Conservation (phyloP, 2,329 filamentous ascomycete genomes). For the Ceratocystis diversiconidia region DNA sequence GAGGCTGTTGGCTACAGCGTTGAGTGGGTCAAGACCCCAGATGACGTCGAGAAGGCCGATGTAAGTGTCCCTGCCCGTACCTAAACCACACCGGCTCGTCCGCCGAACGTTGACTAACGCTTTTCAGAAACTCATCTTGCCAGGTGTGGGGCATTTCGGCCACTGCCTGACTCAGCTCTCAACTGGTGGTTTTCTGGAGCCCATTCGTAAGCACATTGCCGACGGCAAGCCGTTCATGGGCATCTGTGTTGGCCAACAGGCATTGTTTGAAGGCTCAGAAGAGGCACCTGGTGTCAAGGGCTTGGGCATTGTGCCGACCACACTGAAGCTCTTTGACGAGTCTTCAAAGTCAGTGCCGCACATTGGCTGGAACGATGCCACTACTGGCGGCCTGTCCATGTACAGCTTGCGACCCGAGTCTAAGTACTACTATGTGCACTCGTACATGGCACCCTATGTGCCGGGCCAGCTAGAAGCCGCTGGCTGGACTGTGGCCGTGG, state of each 20-base stretch:
- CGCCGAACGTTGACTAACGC: slow-evolving; percentile 13
- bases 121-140: slow-evolving; percentile 73
- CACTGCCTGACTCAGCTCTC: slow-evolving; percentile 82
- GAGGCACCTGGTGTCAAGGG: slow-evolving; percentile 62
- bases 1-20: slow-evolving; percentile 89
- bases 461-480: slow-evolving; percentile 59
- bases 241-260: slow-evolving; percentile 90
- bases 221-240: slow-evolving; percentile 96
- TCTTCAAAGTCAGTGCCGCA: slow-evolving; percentile 82
- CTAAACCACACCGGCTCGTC: background rate
- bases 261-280: slow-evolving; percentile 70
- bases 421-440: slow-evolving; percentile 99
- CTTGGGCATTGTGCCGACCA: slow-evolving; percentile 57
- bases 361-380: slow-evolving; percentile 95
- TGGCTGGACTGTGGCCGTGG: slow-evolving; percentile 88
- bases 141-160: slow-evolving; percentile 93
- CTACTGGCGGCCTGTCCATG: slow-evolving; percentile 42
- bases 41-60: slow-evolving; percentile 72
- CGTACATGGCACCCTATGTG: slow-evolving; percentile 69
- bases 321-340: slow-evolving; percentile 63
- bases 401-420: slow-evolving; percentile 67
- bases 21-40: slow-evolving; percentile 76
- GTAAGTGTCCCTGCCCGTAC: slow-evolving; percentile 33
- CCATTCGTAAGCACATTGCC: slow-evolving; percentile 68
- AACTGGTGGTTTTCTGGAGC: slow-evolving; percentile 67